Percentiles rank a stretch among this genome's conserved stretches.
Conservation (phyloP, 169 alveolate genomes). For the Cryptosporidium xiaoi region DNA sequence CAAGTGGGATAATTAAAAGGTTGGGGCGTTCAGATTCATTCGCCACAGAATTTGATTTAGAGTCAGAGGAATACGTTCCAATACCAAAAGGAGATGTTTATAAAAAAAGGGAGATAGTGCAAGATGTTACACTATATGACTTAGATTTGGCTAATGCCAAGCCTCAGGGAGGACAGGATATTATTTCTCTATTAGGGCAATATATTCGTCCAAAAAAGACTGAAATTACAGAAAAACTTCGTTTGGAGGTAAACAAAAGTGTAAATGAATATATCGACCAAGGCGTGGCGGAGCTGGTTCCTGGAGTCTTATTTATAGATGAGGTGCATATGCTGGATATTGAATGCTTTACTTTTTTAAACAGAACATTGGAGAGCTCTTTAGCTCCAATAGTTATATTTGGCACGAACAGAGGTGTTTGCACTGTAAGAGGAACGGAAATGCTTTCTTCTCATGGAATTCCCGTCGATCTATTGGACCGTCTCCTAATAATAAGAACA, state of each 20-base stretch:
- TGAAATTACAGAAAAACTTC: constrained; percentile 98
- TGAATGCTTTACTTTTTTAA: constrained; percentile 98
- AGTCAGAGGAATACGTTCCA: constrained; percentile 99
- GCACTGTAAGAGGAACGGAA: constrained; percentile 98
- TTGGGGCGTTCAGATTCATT: constrained; percentile 98
- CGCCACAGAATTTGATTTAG: constrained; percentile 98
- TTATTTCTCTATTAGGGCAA: constrained; percentile 95
- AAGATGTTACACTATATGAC: constrained; percentile 99
- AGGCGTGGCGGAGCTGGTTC: constrained; percentile 99
- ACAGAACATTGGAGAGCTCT: constrained; percentile 97
- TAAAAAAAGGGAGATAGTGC: constrained; percentile 98
- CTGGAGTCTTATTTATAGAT: constrained; percentile 99
- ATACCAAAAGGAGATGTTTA: constrained; percentile 99
- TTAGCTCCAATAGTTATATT: constrained; percentile 98
- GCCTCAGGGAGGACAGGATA: constrained; percentile 97
- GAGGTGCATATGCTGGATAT: constrained; percentile 99
- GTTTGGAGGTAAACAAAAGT: constrained; percentile 98
- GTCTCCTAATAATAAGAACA: constrained; percentile 97
- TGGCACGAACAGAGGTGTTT: constrained; percentile 98
- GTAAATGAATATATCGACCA: constrained; percentile 96
- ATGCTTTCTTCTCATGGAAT: constrained; percentile 98
- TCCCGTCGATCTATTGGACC: constrained; percentile 99
- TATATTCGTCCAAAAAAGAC: constrained; percentile 97
- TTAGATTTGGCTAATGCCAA: constrained; percentile 99
- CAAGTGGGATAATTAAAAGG: constrained; percentile 97